Percentiles rank a stretch among this genome's conserved stretches.
Conservation (phyloP, 805 yeast genomes). For the Lipomyces yamadae region DNA sequence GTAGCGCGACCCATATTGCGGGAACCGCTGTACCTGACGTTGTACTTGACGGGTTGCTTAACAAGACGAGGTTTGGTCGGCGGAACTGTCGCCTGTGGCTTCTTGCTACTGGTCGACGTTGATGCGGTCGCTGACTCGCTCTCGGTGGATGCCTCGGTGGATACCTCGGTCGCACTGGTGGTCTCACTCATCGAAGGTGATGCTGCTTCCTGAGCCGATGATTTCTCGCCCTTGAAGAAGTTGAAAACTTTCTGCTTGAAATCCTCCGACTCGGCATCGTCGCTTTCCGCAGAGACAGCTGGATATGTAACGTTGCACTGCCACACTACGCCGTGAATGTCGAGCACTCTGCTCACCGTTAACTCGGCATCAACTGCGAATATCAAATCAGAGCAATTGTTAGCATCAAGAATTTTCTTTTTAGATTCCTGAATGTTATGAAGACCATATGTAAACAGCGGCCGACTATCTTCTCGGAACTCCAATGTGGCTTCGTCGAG, state of each 20-base stretch:
- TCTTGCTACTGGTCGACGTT: constrained; percentile 32
- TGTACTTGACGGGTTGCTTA: constrained; percentile 38
- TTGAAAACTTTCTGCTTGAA: constrained; percentile 35
- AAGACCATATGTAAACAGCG: constrained; percentile 17
- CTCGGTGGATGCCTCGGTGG: constrained; percentile 30
- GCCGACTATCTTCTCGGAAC: constrained; percentile 23
- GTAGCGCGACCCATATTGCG: constrained; percentile 50
- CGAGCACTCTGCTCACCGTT: constrained; percentile 27
- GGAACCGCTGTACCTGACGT: constrained; percentile 38
- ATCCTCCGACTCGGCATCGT: constrained; percentile 36
- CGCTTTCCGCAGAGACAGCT: constrained; percentile 41
- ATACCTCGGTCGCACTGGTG: constrained; percentile 23
- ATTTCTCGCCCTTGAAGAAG: constrained; percentile 25
- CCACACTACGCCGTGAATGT: constrained; percentile 22
- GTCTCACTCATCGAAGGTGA: constrained; percentile 6
- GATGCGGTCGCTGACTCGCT: constrained; percentile 34
- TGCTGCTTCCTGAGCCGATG: constrained; percentile 16
- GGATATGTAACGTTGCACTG: constrained; percentile 38
- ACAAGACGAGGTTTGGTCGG: constrained; percentile 25
- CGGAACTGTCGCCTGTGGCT: constrained; percentile 29
- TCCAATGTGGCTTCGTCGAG: constrained; percentile 17
- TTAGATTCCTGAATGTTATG: constrained; percentile 22
- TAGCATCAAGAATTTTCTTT: constrained; percentile 12
- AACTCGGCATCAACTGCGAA: constrained; percentile 29
- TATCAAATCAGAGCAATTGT: constrained; percentile 26